These are phyloP conservation scores for Phaseolus lunatus DNA, from an alignment of 306 rosid genomes.

Conservation along the genomic window DNA sequence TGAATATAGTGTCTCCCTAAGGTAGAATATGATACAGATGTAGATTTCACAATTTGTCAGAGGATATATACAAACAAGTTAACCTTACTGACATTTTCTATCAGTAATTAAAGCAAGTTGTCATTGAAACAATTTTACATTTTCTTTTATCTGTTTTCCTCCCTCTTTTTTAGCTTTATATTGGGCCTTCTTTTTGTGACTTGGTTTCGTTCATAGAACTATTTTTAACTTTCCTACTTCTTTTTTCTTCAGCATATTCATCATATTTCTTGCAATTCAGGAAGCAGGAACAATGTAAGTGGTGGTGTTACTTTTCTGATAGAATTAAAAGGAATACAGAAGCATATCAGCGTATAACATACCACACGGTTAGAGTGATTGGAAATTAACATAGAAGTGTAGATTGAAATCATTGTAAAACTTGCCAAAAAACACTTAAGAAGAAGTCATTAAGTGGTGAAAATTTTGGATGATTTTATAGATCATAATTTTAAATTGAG, in stretches of 20 bases:
- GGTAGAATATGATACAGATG: background rate
- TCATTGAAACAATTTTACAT: slow-evolving; percentile 23
- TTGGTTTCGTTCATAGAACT: too few relatives aligned
- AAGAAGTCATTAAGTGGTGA: too few relatives aligned
- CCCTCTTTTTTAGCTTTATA: background rate
- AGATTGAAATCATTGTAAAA: background rate
- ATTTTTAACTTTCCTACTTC: background rate
- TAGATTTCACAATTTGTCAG: slow-evolving; percentile 22
- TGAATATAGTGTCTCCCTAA: slow-evolving; percentile 64
- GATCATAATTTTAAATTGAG: background rate
- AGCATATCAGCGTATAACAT: background rate
- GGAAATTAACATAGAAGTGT: background rate
- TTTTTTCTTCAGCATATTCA: background rate
- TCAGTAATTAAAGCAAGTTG: slow-evolving; percentile 14
- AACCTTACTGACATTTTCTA: slow-evolving; percentile 8
- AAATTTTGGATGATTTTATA: background rate
- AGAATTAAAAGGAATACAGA: background rate
- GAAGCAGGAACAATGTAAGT: background rate
- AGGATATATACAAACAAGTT: slow-evolving; percentile 40
- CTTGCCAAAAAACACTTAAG: background rate
- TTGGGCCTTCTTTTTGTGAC: slow-evolving; percentile 1
- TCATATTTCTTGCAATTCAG: background rate
- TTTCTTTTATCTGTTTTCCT: background rate
- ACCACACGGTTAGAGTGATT: background rate
- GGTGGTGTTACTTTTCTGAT: background rate